Percentiles rank a stretch among this genome's conserved stretches.
These are phyloP conservation scores for Xylaria grammica DNA, from an alignment of 495 filamentous ascomycete species.

Conservation along the genomic window DNA sequence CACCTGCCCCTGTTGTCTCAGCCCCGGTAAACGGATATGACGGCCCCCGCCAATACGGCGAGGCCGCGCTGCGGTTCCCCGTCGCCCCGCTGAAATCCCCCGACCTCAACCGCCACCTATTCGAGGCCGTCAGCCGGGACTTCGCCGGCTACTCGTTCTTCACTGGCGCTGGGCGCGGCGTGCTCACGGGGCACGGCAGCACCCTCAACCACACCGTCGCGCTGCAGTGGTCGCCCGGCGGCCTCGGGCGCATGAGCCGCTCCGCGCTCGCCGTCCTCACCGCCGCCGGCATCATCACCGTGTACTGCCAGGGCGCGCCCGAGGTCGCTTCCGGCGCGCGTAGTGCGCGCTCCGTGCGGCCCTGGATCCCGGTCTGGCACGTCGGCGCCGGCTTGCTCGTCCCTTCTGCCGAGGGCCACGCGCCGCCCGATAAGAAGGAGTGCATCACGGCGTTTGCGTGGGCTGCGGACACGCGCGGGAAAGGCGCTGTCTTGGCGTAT, in stretches of 20 bases:
- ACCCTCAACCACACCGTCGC: slow-evolving; percentile 54
- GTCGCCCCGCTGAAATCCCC: slow-evolving; percentile 31
- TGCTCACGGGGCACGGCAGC: slow-evolving; percentile 49
- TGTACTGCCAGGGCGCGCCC: slow-evolving; percentile 50
- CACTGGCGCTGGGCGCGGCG: slow-evolving; percentile 48
- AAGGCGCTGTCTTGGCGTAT: slow-evolving; percentile 47
- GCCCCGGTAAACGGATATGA: background rate
- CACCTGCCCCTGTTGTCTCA: background rate
- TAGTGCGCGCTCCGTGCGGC: slow-evolving; percentile 28
- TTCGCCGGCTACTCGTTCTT: slow-evolving; percentile 33
- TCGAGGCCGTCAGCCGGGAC: slow-evolving; percentile 24
- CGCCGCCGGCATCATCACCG: slow-evolving; percentile 43
- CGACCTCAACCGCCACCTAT: slow-evolving; percentile 35
- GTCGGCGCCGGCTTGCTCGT: slow-evolving; percentile 53
- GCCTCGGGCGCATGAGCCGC: slow-evolving; percentile 49
- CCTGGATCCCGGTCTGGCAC: slow-evolving; percentile 45
- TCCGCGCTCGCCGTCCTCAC: slow-evolving; percentile 50
- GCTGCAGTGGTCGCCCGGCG: slow-evolving; percentile 52
- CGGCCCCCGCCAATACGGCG: slow-evolving; percentile 31
- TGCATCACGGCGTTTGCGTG: slow-evolving; percentile 51
- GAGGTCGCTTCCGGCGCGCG: slow-evolving; percentile 23
- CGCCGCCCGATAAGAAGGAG: slow-evolving; percentile 41
- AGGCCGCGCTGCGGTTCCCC: slow-evolving; percentile 35
- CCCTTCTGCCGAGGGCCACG: slow-evolving; percentile 33
- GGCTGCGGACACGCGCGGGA: slow-evolving; percentile 45